Evolutionary conservation across 83 land plant species (phyloP).

Genomic region (Thuja plicata): DNA sequence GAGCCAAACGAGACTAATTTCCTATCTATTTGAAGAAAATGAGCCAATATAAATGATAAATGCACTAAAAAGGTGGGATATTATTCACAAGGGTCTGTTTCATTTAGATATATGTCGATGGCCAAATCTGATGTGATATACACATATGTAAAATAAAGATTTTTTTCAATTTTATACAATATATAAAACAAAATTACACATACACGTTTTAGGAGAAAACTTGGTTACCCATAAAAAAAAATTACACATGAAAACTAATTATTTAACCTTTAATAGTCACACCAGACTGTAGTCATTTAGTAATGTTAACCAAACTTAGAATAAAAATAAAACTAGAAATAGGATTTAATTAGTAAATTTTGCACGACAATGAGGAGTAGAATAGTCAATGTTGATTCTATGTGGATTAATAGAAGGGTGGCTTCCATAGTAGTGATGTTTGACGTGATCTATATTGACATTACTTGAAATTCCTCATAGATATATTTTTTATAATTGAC

Average conservation of each 20-base stretch:
- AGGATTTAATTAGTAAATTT: constrained; percentile 31
- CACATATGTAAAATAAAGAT: no score
- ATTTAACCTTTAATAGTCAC: not conserved
- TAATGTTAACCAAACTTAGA: not conserved
- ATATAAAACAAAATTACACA: not conserved
- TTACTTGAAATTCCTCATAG: constrained; percentile 66
- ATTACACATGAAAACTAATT: not conserved
- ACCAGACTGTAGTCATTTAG: not conserved
- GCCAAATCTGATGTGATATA: no score
- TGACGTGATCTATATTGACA: constrained; percentile 80
- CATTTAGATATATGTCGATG: no score
- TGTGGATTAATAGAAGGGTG: constrained; percentile 78
- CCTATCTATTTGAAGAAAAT: no score
- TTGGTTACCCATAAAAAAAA: not conserved
- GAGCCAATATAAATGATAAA: no score
- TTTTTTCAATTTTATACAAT: not conserved
- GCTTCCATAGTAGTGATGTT: constrained; percentile 81
- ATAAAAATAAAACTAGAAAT: not conserved
- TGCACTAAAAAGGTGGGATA: no score
- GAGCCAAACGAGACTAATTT: no score
- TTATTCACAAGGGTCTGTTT: no score
- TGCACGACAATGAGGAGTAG: constrained; percentile 72
- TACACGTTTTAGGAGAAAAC: not conserved
- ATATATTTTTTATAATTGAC: constrained; percentile 89
- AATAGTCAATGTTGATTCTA: constrained; percentile 66